These are phyloP conservation scores for Phanerochaete carnosa DNA, from an alignment of 768 basidiomycete genomes.

Conservation along the genomic window DNA sequence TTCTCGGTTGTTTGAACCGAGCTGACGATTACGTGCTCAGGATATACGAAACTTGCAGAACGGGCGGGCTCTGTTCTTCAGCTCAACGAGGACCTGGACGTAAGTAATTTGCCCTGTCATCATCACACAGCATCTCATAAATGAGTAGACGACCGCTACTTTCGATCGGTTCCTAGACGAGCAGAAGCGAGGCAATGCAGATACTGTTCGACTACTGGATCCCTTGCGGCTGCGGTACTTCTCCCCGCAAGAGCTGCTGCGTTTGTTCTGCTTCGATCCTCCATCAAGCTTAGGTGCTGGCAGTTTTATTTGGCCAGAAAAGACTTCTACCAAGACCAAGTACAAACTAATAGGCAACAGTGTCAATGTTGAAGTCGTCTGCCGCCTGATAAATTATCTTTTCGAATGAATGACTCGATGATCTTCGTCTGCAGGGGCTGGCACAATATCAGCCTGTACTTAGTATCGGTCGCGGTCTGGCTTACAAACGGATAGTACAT, in stretches of 20 bases:
- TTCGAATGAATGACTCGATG: slow-evolving; percentile 26
- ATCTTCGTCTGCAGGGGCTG: neutral
- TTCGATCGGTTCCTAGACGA: slow-evolving; percentile 55
- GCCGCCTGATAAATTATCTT: slow-evolving; percentile 57
- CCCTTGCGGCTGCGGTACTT: slow-evolving; percentile 73
- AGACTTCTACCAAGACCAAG: slow-evolving; percentile 61
- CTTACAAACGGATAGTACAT: neutral
- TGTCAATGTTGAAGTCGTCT: slow-evolving; percentile 73
- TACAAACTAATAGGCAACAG: slow-evolving; percentile 82
- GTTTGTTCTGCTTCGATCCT: slow-evolving; percentile 58
- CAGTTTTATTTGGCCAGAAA: slow-evolving; percentile 60
- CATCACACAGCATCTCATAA: neutral
- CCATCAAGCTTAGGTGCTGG: slow-evolving; percentile 8
- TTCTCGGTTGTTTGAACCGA: neutral
- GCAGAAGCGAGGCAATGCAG: slow-evolving; percentile 34
- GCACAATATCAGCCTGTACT: too few relatives aligned
- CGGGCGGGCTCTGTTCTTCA: slow-evolving; percentile 77
- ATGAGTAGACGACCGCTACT: slow-evolving; percentile 50
- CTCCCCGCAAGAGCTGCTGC: slow-evolving; percentile 66
- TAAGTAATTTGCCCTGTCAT: slow-evolving; percentile 28
- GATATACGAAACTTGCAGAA: slow-evolving; percentile 76
- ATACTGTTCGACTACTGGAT: slow-evolving; percentile 52
- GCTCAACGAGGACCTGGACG: slow-evolving; percentile 63
- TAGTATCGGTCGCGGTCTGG: neutral
- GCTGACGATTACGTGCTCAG: slow-evolving; percentile 31